Evolutionary conservation across 441 rosid genomes (phyloP), one percentile per base, ranked within the genome.

Genomic region (Gossypium aridum): DNA sequence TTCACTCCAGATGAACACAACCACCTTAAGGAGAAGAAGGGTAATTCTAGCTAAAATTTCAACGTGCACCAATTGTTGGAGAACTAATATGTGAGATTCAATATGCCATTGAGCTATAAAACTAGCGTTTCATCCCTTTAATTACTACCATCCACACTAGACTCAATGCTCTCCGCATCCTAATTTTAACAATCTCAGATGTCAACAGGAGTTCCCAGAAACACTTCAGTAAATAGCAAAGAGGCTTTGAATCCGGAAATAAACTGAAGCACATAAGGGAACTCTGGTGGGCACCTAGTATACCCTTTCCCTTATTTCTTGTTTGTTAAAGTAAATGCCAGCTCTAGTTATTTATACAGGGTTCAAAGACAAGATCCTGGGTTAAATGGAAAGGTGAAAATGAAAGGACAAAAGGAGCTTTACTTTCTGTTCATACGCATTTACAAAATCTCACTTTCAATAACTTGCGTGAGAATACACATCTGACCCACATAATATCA

Each of bases 271-370:
- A 43, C 66, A 68, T 12, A 2, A n/a, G 47, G 37, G 62, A 75
- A 75, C 72, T 71, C 67, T 51, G 22, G 75, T 31, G 63, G 51
- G 49, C 55, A 70, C 66, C 37, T n/a, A 22, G 20, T 39, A 65
- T 16, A 51, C 64, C 73, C 67, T 51, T 26, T 68, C 19, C 20
- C 43, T n/a, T 26, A 28, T 16, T 39, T 3, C 61, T 45, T 20
- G 43, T 28, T 70, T 37, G 39, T 13, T 37, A 19, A 69, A 16
- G 62, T 22, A 45, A 55, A 2, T 63, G 67, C 67, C 65, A 63
- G 28, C 31, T 74, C 31, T 56, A n/a, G 20, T 56, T 78, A 60
- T 69, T 55, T 51, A 77, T 22, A 49, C 12, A 13, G 28, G 45
- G 54, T 66, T 45, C 39, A 19, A 47, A 0, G 28, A 26, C 64